These are phyloP conservation scores for Prunus mira DNA, from an alignment of 306 rosid species.

Conservation along the genomic window DNA sequence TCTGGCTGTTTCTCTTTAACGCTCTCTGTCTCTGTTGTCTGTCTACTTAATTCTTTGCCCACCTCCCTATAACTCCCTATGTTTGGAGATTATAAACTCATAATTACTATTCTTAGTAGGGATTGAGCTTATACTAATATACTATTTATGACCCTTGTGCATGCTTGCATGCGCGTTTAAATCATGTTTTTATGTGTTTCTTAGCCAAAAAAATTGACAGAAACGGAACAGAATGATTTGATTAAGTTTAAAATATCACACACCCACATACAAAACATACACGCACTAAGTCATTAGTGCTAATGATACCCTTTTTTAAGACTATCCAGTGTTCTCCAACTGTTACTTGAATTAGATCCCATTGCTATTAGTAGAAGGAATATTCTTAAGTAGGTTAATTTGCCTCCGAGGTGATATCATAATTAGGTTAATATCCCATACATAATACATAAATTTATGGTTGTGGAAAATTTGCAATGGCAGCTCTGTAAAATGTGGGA, in stretches of 20 bases:
- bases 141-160: constrained; percentile 29
- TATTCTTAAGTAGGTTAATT: not conserved
- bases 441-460: not conserved
- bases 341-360: not conserved
- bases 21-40: constrained; percentile 28
- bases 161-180: constrained; percentile 85
- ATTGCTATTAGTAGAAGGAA: not conserved
- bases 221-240: not conserved
- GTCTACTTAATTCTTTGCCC: constrained; percentile 41
- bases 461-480: not conserved
- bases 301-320: not conserved
- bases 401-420: not conserved
- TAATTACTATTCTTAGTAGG: constrained; percentile 51
- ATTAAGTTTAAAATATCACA: not conserved
- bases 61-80: constrained; percentile 25
- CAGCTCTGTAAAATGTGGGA: not conserved
- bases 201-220: not conserved
- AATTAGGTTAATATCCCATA: not conserved
- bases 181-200: constrained; percentile 70
- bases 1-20: constrained; percentile 43
- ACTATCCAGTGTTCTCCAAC: not conserved
- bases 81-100: constrained; percentile 59
- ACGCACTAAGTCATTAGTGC: not conserved
- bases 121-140: constrained; percentile 31
- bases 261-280: not conserved